Percentiles rank a stretch among this genome's conserved stretches.
Conservation (phyloP, 148 eudicot genomes). For the Persicaria maculosa region DNA sequence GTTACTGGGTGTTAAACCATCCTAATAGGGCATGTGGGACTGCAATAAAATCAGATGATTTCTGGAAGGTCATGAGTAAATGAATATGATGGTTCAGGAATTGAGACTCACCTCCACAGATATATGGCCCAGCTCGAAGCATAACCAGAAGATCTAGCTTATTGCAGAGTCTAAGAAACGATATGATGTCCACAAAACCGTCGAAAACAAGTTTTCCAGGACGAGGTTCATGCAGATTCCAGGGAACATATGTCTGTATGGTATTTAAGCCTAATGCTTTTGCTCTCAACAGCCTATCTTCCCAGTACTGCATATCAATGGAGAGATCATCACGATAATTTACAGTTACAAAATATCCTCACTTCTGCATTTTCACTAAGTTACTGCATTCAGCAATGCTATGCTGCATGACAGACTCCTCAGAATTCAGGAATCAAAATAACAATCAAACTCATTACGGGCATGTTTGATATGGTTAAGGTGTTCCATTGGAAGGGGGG, state of each 20-base stretch:
- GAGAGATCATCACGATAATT: not conserved
- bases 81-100: not conserved
- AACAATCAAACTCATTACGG: not conserved
- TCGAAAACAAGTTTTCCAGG: slow-evolving; percentile 57
- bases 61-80: not conserved
- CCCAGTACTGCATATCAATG: slow-evolving; percentile 63
- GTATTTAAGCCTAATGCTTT: slow-evolving; percentile 96
- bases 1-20: not conserved
- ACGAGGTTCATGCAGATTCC: slow-evolving; percentile 93
- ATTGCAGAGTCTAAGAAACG: slow-evolving; percentile 74
- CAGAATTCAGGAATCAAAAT: not conserved
- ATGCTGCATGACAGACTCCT: not conserved
- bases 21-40: slow-evolving; percentile 14
- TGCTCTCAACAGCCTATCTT: slow-evolving; percentile 79
- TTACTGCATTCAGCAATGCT: not conserved
- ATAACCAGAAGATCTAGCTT: slow-evolving; percentile 74
- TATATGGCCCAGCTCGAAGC: slow-evolving; percentile 97
- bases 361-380: not conserved
- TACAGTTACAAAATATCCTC: not conserved
- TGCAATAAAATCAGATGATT: slow-evolving; percentile 25
- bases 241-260: slow-evolving; percentile 90
- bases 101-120: slow-evolving; percentile 65
- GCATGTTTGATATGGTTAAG: too few species aligned
- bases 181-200: slow-evolving; percentile 72
- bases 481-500: too few species aligned